Base-by-base conservation (phyloP, 495 filamentous ascomycete species). In the Neurospora tetraspora region DNA sequence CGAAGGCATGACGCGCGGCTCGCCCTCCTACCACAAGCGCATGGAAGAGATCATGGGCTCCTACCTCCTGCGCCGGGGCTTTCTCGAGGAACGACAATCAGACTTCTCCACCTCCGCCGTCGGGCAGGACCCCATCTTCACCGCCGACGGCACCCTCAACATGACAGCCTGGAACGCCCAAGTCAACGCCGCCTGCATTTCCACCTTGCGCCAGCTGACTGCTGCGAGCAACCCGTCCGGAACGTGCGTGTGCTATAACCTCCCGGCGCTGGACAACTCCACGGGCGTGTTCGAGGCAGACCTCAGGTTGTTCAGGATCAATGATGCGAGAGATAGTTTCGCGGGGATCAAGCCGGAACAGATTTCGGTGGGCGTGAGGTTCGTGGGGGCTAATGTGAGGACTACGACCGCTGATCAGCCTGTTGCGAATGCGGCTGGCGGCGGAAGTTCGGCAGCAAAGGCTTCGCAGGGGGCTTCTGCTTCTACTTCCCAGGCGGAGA, bases 171-270 rank as follows among this genome's bases (percentile, higher is more conserved):
- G 88, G 88, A 82, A 90, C 74, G 78, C 77, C n/a, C 76, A 80
- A 69, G 88, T 86, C 5, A 77, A 80, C 40, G 74, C 77, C 14
- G 89, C 89, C 8, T 92, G 90, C 79, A 77, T 75, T 69, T 79
- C 80, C 23, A 79, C 85, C 2, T 78, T 91, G 12, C 74, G 76
- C 5, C 72, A 75, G 14, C 81, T 91, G n/a, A 77, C 81, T 11
- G 78, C 80, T 1, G 86, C 87, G 12, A 83, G 85, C 5, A 93
- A 92, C 70, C 89, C 90, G 4, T 88, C 90, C 2, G 92, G 92
- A 16, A 83, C 92, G n/a, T 88, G 88, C n/a, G 86, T 90, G 39
- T 94, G 92, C 85, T 94, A 93, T 79, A 94, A 94, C 75, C 75
- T 94, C 4, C 88, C 87, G 20, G 84, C 84, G 31, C 83, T 91